A percentile compares a stretch with the other conserved stretches of the same genome.
Conservation (phyloP, 106 monocot species). For the Gastrodia elata region DNA sequence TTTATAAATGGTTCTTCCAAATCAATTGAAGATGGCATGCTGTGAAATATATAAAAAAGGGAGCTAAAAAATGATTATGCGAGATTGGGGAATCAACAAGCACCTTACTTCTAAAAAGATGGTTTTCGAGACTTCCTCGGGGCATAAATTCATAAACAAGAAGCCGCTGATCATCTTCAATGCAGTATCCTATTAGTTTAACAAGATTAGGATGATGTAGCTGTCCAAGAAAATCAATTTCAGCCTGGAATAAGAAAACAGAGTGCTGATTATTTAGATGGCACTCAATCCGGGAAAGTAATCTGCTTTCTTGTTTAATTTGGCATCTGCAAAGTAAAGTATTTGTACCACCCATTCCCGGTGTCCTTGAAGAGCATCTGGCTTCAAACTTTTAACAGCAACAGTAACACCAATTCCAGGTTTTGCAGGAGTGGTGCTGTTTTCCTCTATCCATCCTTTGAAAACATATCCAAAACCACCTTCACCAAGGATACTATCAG, state of each 20-base stretch:
- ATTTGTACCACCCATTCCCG: constrained; percentile 85
- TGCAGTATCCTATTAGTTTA: constrained; percentile 90
- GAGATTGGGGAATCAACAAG: constrained; percentile 6
- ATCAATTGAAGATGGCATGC: not conserved
- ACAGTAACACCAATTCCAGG: constrained; percentile 90
- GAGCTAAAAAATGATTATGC: not conserved
- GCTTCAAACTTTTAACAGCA: constrained; percentile 82
- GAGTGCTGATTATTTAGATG: not conserved
- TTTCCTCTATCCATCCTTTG: constrained; percentile 90
- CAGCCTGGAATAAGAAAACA: constrained; percentile 38
- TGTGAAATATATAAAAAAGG: not conserved
- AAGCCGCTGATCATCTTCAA: constrained; percentile 74
- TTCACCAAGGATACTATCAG: constrained; percentile 90
- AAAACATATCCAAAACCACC: constrained; percentile 94
- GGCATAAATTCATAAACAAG: constrained; percentile 95
- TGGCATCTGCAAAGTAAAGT: not conserved
- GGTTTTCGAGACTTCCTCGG: constrained; percentile 87
- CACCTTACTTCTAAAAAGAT: constrained; percentile 69
- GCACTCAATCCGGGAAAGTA: not conserved
- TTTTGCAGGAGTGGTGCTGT: constrained; percentile 80
- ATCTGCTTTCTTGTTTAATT: not conserved
- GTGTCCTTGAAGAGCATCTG: constrained; percentile 86
- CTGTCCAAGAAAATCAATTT: constrained; percentile 80
- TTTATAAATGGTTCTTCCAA: not conserved
- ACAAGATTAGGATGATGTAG: constrained; percentile 85